Evolutionary conservation across 1,139 yeast species (phyloP).

Genomic region (Taphrina communis): DNA sequence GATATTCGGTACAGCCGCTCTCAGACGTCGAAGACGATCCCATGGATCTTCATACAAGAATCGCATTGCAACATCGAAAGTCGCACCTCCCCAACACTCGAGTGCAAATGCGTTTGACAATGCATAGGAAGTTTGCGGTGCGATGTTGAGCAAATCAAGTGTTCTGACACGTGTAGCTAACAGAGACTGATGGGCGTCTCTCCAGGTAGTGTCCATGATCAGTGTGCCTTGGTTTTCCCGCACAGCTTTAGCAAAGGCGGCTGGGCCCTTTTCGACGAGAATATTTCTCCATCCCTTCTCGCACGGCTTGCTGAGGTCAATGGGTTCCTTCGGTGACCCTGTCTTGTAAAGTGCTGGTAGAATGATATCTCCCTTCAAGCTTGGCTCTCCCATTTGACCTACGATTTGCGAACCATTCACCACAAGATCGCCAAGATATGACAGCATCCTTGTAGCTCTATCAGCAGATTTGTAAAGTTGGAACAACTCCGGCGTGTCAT

Average conservation of each 20-base stretch:
- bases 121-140: slow-evolving; percentile 92
- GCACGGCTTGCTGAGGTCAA: slow-evolving; percentile 64
- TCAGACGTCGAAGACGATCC: slow-evolving; percentile 87
- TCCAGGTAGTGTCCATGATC: slow-evolving; percentile 98
- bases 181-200: slow-evolving; percentile 99
- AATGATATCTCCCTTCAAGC: slow-evolving; percentile 72
- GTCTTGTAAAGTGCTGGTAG: slow-evolving; percentile 74
- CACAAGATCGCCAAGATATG: slow-evolving; percentile 86
- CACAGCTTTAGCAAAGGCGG: slow-evolving; percentile 82
- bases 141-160: slow-evolving; percentile 85
- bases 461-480: slow-evolving; percentile 94
- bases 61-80: slow-evolving; percentile 98
- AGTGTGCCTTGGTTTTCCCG: slow-evolving; percentile 83
- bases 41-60: slow-evolving; percentile 98
- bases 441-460: slow-evolving; percentile 91
- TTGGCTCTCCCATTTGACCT: slow-evolving; percentile 94
- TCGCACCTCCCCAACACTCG: slow-evolving; percentile 99
- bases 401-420: slow-evolving; percentile 94
- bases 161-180: slow-evolving; percentile 98
- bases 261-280: slow-evolving; percentile 83
- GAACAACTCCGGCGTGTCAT: slow-evolving; percentile 94
- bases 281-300: slow-evolving; percentile 92
- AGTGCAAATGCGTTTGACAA: slow-evolving; percentile 88
- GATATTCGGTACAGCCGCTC: slow-evolving; percentile 92
- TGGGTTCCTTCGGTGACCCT: slow-evolving; percentile 58